These are phyloP conservation scores for Sclerotinia trifoliorum DNA, from an alignment of 2,329 filamentous ascomycete genomes.

Conservation along the genomic window DNA sequence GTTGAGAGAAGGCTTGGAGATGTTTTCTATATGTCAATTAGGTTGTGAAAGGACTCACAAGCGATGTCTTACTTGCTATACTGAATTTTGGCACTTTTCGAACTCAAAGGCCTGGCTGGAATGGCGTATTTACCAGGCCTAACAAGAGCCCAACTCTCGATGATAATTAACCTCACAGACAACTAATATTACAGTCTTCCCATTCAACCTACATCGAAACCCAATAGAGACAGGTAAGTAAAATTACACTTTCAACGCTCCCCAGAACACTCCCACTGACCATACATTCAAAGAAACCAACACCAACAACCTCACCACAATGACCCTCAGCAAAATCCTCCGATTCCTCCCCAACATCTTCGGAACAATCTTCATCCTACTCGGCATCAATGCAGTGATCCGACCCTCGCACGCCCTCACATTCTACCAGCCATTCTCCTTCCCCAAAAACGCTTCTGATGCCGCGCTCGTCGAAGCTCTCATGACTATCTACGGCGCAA, in stretches of 20 bases:
- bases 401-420: conserved; percentile 36
- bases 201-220: neutral
- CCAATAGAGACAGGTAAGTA: neutral
- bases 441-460: neutral
- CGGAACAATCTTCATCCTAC: conserved; percentile 34
- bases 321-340: conserved; percentile 2
- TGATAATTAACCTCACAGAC: neutral
- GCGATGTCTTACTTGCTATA: neutral
- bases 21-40: neutral
- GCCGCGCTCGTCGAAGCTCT: conserved; percentile 45
- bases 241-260: neutral
- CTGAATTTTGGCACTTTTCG: neutral
- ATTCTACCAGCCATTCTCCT: conserved; percentile 39
- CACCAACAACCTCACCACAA: neutral
- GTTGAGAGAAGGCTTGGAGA: neutral
- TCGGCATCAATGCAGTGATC: conserved; percentile 44
- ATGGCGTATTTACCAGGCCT: neutral
- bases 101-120: neutral
- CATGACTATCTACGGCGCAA: conserved; percentile 48
- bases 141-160: too few relatives aligned
- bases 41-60: too few relatives aligned
- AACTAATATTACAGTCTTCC: neutral
- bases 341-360: conserved; percentile 20
- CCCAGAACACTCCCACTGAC: neutral
- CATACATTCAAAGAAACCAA: neutral